These are phyloP conservation scores for Solanum hybrid DNA, from an alignment of 305 asterid genomes.

Conservation along the genomic window DNA sequence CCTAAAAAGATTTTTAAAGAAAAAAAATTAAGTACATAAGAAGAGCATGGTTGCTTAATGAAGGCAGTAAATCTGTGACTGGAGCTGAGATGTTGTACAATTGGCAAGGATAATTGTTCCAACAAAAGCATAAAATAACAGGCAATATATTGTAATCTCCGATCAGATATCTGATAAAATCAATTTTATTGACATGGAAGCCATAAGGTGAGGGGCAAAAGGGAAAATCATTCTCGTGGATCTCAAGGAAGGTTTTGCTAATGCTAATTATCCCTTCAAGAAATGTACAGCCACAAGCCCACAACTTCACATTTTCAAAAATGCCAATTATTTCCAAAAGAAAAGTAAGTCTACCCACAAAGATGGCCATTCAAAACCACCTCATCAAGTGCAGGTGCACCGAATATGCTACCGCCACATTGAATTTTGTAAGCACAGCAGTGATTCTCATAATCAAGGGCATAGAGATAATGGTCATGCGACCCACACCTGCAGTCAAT, in stretches of 20 bases:
- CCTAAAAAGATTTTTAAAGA: conserved; percentile 25
- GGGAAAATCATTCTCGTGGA: background rate
- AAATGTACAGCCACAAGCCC: background rate
- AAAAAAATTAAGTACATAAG: background rate
- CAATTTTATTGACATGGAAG: background rate
- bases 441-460: conserved; percentile 69
- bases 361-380: conserved; percentile 17
- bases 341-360: background rate
- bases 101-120: background rate
- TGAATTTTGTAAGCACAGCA: conserved; percentile 49
- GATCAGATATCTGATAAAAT: background rate
- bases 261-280: background rate
- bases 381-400: conserved; percentile 85
- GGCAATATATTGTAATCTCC: background rate
- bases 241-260: background rate
- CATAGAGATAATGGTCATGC: conserved; percentile 77
- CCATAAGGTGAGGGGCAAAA: background rate
- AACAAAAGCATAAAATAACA: background rate
- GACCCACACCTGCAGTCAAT: conserved; percentile 80
- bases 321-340: background rate
- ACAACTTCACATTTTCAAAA: background rate
- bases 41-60: background rate
- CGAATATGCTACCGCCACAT: conserved; percentile 87
- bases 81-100: background rate
- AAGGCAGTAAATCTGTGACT: background rate